Base-by-base conservation (phyloP, 73 alveolate genomes). In the Stentor coeruleus region DNA sequence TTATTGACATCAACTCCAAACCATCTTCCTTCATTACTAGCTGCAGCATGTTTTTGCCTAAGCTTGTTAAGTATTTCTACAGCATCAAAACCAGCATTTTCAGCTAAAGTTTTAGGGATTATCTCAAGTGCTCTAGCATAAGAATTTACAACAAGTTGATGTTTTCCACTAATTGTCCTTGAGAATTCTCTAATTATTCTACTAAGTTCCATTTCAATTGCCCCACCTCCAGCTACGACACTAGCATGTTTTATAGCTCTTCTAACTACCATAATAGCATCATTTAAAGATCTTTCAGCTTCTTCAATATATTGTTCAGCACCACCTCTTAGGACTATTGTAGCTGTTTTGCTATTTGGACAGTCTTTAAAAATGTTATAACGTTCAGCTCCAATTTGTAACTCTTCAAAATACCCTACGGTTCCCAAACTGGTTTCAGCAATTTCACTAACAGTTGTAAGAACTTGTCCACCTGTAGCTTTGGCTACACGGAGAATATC, bases 241-340 rank as follows among this genome's bases (percentile, higher is more conserved):
- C 92, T 91, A 66, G 84, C 73, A 35, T 97, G 92, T 84, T 90
- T 94, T 39, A 92, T 79, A 59, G 98, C 97, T 89, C 99, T 91
- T 81, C 98, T 87, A 11, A 92, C 98, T 41, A 93, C 86, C 99
- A 94, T 94, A 60, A 97, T 89, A 60, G 99, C 98, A 85, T 97
- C 99, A 79, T 97, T 94, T 58, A 97, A 90, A 2, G 98, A 91
- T 77, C 99, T 90, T 86, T 94, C 99, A 41, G 99, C 99, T 86
- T 97, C 99, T 74, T 93, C 98, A 77, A 97, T 94, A 89, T 94
- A 97, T 86, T 97, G 96, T 83, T 92, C 97, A 35, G 99, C 99
- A 30, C 99, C 99, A 28, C 99, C 99, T 86, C 99, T 94, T 59
- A 97, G 88, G 39, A 97, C 94, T 59, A 97, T 94, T 66, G 99